These are phyloP conservation scores for Oryza meyeriana DNA, from an alignment of 176 grass and related monocot species.

Conservation along the genomic window DNA sequence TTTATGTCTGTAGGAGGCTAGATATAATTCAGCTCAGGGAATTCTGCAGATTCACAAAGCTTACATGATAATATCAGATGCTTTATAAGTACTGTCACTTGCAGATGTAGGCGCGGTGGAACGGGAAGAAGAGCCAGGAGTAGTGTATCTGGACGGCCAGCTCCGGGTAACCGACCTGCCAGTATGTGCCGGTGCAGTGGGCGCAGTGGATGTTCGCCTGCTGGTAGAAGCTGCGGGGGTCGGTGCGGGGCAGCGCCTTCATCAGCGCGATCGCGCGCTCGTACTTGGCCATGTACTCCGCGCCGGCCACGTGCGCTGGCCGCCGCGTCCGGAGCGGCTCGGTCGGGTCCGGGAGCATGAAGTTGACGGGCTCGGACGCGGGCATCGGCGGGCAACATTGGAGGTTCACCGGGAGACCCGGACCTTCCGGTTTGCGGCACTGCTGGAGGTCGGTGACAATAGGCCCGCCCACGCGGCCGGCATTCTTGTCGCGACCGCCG, in stretches of 20 bases:
- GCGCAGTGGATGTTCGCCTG: conserved; percentile 67
- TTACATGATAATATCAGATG: no score
- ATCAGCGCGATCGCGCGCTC: conserved; percentile 40
- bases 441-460: neutral
- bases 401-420: neutral
- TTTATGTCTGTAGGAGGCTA: neutral
- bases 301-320: conserved; percentile 23
- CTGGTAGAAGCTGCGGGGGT: conserved; percentile 68
- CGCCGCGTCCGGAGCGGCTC: conserved; percentile 34
- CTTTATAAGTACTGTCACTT: no score
- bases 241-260: conserved; percentile 16
- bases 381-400: conserved; percentile 31
- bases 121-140: conserved; percentile 66
- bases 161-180: conserved; percentile 16
- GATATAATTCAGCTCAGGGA: neutral
- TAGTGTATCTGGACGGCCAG: conserved; percentile 45
- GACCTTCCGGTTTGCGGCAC: neutral
- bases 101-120: conserved; percentile 60
- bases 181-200: conserved; percentile 59
- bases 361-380: neutral
- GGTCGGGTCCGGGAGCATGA: conserved; percentile 31
- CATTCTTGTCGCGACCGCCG: neutral
- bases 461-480: neutral
- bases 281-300: conserved; percentile 55
- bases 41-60: neutral